Percentiles rank a stretch among this genome's conserved stretches.
Conservation (phyloP, 2,329 filamentous ascomycete species). For the Xylariaceae sp. region DNA sequence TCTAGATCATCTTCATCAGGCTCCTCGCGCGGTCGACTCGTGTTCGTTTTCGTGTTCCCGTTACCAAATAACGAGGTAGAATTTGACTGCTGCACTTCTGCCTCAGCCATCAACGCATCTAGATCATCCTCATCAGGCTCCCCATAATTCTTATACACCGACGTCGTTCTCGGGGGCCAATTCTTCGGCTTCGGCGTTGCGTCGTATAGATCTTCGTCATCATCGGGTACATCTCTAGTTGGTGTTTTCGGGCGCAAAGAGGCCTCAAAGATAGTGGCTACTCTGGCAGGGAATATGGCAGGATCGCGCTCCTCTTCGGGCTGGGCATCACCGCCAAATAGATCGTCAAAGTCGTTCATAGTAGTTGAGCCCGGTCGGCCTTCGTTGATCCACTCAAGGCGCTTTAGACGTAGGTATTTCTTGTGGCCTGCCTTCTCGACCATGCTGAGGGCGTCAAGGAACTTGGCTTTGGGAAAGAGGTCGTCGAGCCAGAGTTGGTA, state of each 20-base stretch:
- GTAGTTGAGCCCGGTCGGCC: constrained; percentile 48
- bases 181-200: constrained; percentile 42
- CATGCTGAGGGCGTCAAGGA: constrained; percentile 82
- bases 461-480: constrained; percentile 90
- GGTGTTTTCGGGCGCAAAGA: constrained; percentile 32
- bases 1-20: constrained; percentile 30
- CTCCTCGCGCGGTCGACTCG: constrained; percentile 11
- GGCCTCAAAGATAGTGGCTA: constrained; percentile 37
- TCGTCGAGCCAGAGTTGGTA: constrained; percentile 98
- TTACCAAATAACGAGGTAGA: constrained; percentile 17
- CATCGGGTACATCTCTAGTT: constrained; percentile 33
- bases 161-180: constrained; percentile 17
- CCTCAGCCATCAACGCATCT: constrained; percentile 51
- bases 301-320: constrained; percentile 24
- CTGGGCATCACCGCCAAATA: constrained; percentile 22
- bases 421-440: constrained; percentile 92
- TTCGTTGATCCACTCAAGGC: constrained; percentile 82
- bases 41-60: constrained; percentile 6
- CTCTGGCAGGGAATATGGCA: constrained; percentile 29
- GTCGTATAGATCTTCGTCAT: constrained; percentile 52
- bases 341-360: constrained; percentile 29
- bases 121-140: constrained; percentile 40
- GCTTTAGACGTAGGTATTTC: constrained; percentile 68
- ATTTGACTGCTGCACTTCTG: constrained; percentile 31
- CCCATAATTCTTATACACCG: constrained; percentile 23